Base-by-base conservation (phyloP, 768 basidiomycete species). In the Hydnomerulius pinastri region DNA sequence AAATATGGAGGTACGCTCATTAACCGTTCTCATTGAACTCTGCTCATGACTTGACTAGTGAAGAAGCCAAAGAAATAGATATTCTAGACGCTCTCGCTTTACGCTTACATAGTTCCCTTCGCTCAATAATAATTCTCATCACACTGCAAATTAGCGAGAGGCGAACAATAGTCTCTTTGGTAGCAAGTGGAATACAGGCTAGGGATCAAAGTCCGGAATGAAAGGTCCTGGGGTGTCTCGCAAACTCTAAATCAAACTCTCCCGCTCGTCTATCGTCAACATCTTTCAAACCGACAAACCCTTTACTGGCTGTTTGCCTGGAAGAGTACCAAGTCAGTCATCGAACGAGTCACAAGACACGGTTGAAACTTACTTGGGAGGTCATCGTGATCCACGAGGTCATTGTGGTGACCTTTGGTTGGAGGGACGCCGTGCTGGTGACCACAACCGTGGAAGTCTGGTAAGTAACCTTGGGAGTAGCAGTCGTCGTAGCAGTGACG, bases 41-140 rank as follows among this genome's bases (percentile, higher is more conserved):
- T 32, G 25, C 46, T 46, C 43, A 61, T 50, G 29, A 59, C 41
- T 55, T 38, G n/a, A 54, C 77, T 74, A 69, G 93, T 77, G 44
- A 96, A 96, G 77, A 94, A 92, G 73, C 90, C 92, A 11, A 97
- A 95, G 68, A 80, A 85, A 67, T 81, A 78, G 48, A 37, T 17
- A 30, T 7, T 29, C 33, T 24, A 20, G 33, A 35, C 4, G n/a
- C n/a, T 36, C 25, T 18, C 39, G 4, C 21, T 43, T 24, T 50
- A 5, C 30, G 7, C 21, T 28, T 35, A 27, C 17, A 32, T 43
- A 25, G 23, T 25, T 11, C 23, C 30, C 30, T 48, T 42, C 35
- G 6, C 23, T 46, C 10, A 36, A 35, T 35, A 17, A 4, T 56
- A 48, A 42, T 49, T 23, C 13, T 38, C n/a, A 27, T 41, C 25